phyloP scores from a whole-genome alignment of 352 stramenopile species.

The Aphanomyces invadans region DNA sequence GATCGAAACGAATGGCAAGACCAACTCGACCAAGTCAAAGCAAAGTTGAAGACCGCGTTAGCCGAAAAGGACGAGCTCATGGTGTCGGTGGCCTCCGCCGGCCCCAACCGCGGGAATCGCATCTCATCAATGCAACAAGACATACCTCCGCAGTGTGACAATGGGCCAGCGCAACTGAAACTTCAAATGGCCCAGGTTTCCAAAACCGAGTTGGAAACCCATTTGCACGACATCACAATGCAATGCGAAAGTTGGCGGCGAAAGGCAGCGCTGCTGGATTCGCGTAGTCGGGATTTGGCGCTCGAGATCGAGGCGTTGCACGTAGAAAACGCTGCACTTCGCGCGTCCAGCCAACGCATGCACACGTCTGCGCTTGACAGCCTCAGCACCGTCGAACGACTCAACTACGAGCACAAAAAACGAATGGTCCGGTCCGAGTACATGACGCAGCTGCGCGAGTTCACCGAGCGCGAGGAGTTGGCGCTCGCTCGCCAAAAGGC shows the following conservation, averaged over 20 bases:
- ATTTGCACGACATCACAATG: constrained; percentile 41
- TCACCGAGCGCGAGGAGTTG: constrained; percentile 62
- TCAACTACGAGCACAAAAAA: constrained; percentile 75
- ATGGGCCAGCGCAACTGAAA: constrained; percentile 32
- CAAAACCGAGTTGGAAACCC: constrained; percentile 40
- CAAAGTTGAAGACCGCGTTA: constrained; percentile 25
- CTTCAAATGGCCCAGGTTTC: constrained; percentile 51
- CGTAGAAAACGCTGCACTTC: constrained; percentile 44
- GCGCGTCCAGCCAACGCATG: constrained; percentile 38
- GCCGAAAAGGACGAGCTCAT: constrained; percentile 23
- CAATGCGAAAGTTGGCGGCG: constrained; percentile 41
- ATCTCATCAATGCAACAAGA: not conserved
- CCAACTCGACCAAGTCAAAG: constrained; percentile 26
- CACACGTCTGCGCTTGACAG: constrained; percentile 47
- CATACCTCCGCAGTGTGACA: constrained; percentile 15
- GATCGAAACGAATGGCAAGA: not conserved
- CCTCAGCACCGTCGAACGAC: constrained; percentile 38
- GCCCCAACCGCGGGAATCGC: not conserved
- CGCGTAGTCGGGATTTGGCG: constrained; percentile 41
- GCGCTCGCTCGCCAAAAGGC: constrained; percentile 57
- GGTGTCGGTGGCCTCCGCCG: not conserved
- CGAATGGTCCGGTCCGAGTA: constrained; percentile 52
- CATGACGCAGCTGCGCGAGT: constrained; percentile 50
- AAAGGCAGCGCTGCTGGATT: constrained; percentile 35
- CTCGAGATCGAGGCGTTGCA: constrained; percentile 46